Percentiles rank a stretch among this genome's conserved stretches.
phyloP scores from a whole-genome alignment of 495 filamentous ascomycete species.

The Aspergillus funiculosus region DNA sequence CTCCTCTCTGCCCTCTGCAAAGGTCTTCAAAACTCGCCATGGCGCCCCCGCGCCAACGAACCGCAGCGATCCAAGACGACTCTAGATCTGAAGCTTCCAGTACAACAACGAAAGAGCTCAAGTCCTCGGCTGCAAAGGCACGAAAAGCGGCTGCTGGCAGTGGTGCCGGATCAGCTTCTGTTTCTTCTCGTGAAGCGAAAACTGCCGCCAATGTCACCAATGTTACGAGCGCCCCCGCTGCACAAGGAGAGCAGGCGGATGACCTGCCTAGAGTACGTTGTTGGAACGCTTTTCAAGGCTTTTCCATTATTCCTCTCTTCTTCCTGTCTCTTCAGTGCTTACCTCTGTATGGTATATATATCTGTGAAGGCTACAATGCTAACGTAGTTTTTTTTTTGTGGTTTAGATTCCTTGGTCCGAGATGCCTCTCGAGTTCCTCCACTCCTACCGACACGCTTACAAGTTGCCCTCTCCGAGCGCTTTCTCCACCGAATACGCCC shows the following conservation, averaged over 20 bases:
- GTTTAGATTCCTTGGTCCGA: slow-evolving; percentile 69
- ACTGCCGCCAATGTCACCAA: slow-evolving; percentile 26
- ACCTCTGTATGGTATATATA: not conserved
- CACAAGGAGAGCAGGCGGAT: slow-evolving; percentile 23
- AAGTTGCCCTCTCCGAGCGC: slow-evolving; percentile 62
- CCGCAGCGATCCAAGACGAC: slow-evolving; percentile 42
- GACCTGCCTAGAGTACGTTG: slow-evolving; percentile 34
- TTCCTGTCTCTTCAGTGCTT: not conserved
- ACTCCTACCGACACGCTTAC: slow-evolving; percentile 75
- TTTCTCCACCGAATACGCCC: slow-evolving; percentile 65
- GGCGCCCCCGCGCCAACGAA: slow-evolving; percentile 45
- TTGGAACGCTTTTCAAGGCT: slow-evolving; percentile 2
- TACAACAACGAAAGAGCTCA: slow-evolving; percentile 44
- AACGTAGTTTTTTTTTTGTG: not conserved
- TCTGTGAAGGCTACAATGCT: too few relatives aligned
- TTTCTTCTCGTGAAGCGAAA: slow-evolving; percentile 14
- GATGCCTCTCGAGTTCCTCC: slow-evolving; percentile 64
- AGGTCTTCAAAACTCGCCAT: slow-evolving; percentile 18
- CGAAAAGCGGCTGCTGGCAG: slow-evolving; percentile 31
- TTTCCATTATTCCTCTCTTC: slow-evolving; percentile 1
- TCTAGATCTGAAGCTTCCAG: slow-evolving; percentile 52
- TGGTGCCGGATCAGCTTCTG: slow-evolving; percentile 5
- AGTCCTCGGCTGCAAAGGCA: slow-evolving; percentile 28
- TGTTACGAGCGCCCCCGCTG: slow-evolving; percentile 34
- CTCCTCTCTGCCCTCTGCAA: slow-evolving; percentile 2